These are phyloP conservation scores for Evansstolkia leycettana DNA, from an alignment of 495 filamentous ascomycete species.

Conservation along the genomic window DNA sequence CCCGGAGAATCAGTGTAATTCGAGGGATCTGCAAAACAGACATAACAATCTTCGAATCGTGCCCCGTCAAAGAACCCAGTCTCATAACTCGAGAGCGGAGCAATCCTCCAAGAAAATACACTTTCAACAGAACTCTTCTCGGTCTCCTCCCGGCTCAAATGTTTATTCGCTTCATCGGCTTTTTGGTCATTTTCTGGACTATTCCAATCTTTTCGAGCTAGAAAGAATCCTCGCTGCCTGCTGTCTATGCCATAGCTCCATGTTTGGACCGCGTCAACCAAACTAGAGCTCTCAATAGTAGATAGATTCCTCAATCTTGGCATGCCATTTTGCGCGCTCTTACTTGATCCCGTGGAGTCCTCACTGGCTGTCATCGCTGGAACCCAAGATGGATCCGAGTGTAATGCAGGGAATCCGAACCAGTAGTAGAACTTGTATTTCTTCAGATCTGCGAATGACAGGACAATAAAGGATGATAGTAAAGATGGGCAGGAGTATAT, in stretches of 20 bases:
- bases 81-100: constrained; percentile 64
- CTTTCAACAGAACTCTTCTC: constrained; percentile 13
- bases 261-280: constrained; percentile 70
- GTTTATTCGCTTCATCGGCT: no score
- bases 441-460: constrained; percentile 94
- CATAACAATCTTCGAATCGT: constrained; percentile 56
- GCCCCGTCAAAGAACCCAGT: constrained; percentile 71
- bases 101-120: constrained; percentile 62
- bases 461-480: constrained; percentile 71
- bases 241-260: constrained; percentile 74
- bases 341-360: constrained; percentile 4
- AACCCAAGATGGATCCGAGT: constrained; percentile 76
- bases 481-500: constrained; percentile 91
- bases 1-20: constrained; percentile 76
- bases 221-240: constrained; percentile 85
- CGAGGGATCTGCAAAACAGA: constrained; percentile 85
- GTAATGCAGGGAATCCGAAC: constrained; percentile 88
- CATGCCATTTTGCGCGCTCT: not conserved
- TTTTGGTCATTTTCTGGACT: not conserved
- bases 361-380: constrained; percentile 15
- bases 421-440: constrained; percentile 91
- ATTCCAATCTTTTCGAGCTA: constrained; percentile 58
- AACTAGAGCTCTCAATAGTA: constrained; percentile 51
- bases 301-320: constrained; percentile 37
- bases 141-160: no score